Percentiles rank a stretch among this genome's conserved stretches.
Evolutionary conservation across 495 filamentous ascomycete species (phyloP).

Genomic region (Podospora didyma): DNA sequence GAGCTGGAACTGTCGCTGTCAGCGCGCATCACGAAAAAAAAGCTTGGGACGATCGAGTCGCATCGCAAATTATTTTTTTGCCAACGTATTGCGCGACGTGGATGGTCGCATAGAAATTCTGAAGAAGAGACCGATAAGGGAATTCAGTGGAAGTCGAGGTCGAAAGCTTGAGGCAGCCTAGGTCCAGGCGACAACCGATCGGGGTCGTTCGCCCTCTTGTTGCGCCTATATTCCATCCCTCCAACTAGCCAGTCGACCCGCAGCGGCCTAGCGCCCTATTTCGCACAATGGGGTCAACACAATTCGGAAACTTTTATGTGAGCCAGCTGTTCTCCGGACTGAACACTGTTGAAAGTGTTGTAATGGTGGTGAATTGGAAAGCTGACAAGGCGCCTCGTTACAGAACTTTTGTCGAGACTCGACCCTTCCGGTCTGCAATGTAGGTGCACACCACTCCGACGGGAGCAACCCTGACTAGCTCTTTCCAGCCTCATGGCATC

Average conservation of each 20-base stretch:
- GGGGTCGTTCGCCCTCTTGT: not conserved
- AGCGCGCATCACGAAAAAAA: too few relatives aligned
- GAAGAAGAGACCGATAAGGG: too few relatives aligned
- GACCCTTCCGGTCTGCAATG: conserved; percentile 94
- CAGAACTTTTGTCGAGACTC: conserved; percentile 95
- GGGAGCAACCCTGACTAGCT: not conserved
- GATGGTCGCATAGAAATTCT: too few relatives aligned
- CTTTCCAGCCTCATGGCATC: not conserved
- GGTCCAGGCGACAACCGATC: not conserved
- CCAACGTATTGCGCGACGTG: too few relatives aligned
- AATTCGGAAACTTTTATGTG: conserved; percentile 90
- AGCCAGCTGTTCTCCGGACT: conserved; percentile 30
- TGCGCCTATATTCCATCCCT: not conserved
- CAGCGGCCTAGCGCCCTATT: conserved; percentile 17
- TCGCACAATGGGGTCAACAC: conserved; percentile 55
- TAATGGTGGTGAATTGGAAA: conserved; percentile 55
- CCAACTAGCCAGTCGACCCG: not conserved
- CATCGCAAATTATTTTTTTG: too few relatives aligned
- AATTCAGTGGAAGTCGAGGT: too few relatives aligned
- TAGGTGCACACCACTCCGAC: conserved; percentile 46
- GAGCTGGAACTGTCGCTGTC: too few relatives aligned
- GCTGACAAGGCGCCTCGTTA: conserved; percentile 18
- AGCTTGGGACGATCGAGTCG: too few relatives aligned
- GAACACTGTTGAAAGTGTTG: too few relatives aligned
- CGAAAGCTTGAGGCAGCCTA: too few relatives aligned